Percentiles rank a stretch among this genome's conserved stretches.
Evolutionary conservation across 2,329 filamentous ascomycete species (phyloP).

Genomic region (Claviceps arundinis): DNA sequence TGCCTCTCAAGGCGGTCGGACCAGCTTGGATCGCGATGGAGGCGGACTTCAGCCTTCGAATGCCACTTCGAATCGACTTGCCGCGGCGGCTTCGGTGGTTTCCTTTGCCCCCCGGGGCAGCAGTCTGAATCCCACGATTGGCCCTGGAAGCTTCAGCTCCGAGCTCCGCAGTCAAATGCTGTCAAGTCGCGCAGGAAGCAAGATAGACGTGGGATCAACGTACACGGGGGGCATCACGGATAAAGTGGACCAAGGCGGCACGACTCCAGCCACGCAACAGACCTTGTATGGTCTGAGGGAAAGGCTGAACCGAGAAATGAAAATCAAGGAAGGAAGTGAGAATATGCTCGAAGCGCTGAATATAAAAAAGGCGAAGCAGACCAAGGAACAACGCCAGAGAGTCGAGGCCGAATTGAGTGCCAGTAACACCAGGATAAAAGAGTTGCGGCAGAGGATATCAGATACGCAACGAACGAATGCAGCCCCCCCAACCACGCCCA

Average conservation of each 20-base stretch:
- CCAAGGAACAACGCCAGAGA: conserved; percentile 66
- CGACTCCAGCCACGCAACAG: conserved; percentile 49
- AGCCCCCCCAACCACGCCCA: conserved; percentile 36
- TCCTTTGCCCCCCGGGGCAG: conserved; percentile 54
- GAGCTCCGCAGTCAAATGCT: conserved; percentile 63
- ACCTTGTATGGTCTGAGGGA: conserved; percentile 65
- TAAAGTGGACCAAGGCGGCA: conserved; percentile 50
- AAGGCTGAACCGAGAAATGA: conserved; percentile 84
- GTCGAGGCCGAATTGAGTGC: conserved; percentile 84
- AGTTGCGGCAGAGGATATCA: conserved; percentile 45
- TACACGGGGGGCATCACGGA: conserved; percentile 33
- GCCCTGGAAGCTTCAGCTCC: conserved; percentile 77
- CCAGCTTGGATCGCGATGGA: conserved; percentile 44
- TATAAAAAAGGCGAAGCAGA: conserved; percentile 89
- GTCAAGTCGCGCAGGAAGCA: conserved; percentile 21
- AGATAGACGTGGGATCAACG: conserved; percentile 21
- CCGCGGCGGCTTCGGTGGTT: conserved; percentile 40
- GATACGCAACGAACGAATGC: conserved; percentile 42
- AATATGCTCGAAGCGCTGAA: conserved; percentile 94
- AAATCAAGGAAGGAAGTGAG: conserved; percentile 95
- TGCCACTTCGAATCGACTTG: conserved; percentile 29
- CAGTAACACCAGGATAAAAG: conserved; percentile 61
- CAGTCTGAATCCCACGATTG: conserved; percentile 57
- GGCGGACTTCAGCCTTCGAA: conserved; percentile 35
- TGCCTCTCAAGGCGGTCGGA: conserved; percentile 17